Conservation (phyloP, 2,329 filamentous ascomycete species). For the Microdochium paspali region DNA sequence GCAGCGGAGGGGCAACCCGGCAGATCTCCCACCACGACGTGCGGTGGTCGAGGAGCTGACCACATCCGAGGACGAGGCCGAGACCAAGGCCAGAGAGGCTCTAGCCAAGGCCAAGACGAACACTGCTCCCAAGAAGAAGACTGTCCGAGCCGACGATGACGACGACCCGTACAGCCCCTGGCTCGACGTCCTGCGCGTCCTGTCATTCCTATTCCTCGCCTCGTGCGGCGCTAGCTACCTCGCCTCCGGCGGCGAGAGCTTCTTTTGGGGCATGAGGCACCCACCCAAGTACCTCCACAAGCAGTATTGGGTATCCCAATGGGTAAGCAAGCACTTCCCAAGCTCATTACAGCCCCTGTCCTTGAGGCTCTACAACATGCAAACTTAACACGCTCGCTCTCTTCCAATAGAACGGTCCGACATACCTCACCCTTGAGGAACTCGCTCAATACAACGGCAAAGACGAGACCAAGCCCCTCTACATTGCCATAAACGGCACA, state of each 20-base stretch:
- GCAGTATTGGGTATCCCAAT: slow-evolving; percentile 47
- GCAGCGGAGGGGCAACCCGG: slow-evolving; percentile 8
- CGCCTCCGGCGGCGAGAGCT: slow-evolving; percentile 59
- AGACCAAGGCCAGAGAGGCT: slow-evolving; percentile 8
- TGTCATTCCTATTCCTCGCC: slow-evolving; percentile 56
- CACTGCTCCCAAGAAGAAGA: slow-evolving; percentile 7
- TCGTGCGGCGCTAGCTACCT: slow-evolving; percentile 68
- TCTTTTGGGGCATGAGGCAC: slow-evolving; percentile 57
- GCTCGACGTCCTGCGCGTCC: slow-evolving; percentile 60
- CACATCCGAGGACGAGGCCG: slow-evolving; percentile 3
- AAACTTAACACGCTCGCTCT: slow-evolving; percentile 16
- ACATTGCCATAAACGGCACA: slow-evolving; percentile 80
- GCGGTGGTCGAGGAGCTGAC: slow-evolving; percentile 8
- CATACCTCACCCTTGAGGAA: slow-evolving; percentile 65
- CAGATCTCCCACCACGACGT: neutral
- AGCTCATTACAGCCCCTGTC: too few species aligned
- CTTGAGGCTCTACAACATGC: neutral
- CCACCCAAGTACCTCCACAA: slow-evolving; percentile 51
- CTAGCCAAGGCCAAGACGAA: slow-evolving; percentile 2
- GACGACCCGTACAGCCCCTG: slow-evolving; percentile 49
- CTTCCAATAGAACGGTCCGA: slow-evolving; percentile 43
- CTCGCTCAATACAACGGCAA: slow-evolving; percentile 70
- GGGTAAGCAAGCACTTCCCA: slow-evolving; percentile 35
- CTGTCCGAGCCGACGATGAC: slow-evolving; percentile 34
- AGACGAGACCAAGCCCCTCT: slow-evolving; percentile 68